Evolutionary conservation across 2,329 filamentous ascomycete species (phyloP), one percentile per base, ranked within the genome.

Genomic region (Ceratocystis alfenasii): DNA sequence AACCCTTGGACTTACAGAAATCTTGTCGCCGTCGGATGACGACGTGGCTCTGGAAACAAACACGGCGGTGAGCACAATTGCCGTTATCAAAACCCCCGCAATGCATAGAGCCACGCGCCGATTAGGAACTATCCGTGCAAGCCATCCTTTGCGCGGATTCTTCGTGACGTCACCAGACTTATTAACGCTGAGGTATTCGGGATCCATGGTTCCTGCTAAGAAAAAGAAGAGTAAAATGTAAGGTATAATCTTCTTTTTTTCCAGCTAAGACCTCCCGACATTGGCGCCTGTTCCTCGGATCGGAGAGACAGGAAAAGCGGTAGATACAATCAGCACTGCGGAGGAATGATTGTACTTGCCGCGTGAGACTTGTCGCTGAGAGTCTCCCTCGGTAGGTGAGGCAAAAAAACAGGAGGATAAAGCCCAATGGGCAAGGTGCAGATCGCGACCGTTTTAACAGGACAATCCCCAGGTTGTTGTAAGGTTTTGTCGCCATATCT

Each of bases 71-170:
- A 59, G 55, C 6, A 59, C 55, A 59, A 59, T 59, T 17, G 55
- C 28, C 7, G 28, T 36, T 17, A 36, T 36, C 28, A 59, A 30
- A 33, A 6, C 55, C 3, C 55, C 55, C 12, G 17, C 55, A 59
- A 59, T 36, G 30, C 55, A 17, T 30, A 28, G 33, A 36, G 55
- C 55, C 55, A 59, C 55, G 55, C 55, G 55, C 20, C 55, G 28
- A 36, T 59, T 36, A 3, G 28, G 28, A 36, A 59, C n/a, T 1
- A 59, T 59, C 15, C 28, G 55, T 4, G 55, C 25, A 36, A 59
- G 12, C 55, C 55, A 36, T n/a, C 15, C 17, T 33, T 59, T 59
- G 7, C 30, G 25, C 12, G 55, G 17, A n/a, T n/a, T 17, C 28
- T 36, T 4, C 17, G 15, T 36, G 55, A 36, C 28, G 25, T 59